A percentile compares a stretch with the other conserved stretches of the same genome.
phyloP scores from a whole-genome alignment of 192 early-diverging fungal species.

The Entomortierella beljakovae region DNA sequence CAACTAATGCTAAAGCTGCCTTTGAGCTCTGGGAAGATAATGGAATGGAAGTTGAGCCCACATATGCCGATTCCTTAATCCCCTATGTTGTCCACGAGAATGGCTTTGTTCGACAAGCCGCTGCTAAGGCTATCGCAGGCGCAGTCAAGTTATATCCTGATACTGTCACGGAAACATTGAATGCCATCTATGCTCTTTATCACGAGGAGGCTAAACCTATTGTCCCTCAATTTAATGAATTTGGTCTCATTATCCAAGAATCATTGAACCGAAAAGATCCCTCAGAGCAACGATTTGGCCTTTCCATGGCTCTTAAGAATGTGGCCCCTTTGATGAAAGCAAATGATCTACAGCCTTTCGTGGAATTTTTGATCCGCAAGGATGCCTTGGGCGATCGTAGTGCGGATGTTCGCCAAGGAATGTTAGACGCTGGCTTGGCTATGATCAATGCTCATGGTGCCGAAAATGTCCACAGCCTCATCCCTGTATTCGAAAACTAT shows the following conservation, averaged over 20 bases:
- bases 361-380: conserved; percentile 82
- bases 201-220: conserved; percentile 73
- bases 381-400: conserved; percentile 88
- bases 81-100: conserved; percentile 63
- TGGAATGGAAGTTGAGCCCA: conserved; percentile 64
- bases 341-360: conserved; percentile 65
- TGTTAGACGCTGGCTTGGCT: conserved; percentile 90
- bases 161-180: conserved; percentile 61
- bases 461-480: conserved; percentile 69
- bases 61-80: conserved; percentile 58
- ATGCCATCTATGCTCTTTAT: conserved; percentile 71
- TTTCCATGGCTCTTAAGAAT: conserved; percentile 79
- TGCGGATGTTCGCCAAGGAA: conserved; percentile 79
- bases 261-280: conserved; percentile 86
- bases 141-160: conserved; percentile 70
- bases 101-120: conserved; percentile 68
- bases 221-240: conserved; percentile 91
- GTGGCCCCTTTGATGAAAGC: conserved; percentile 71
- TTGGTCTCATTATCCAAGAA: conserved; percentile 88
- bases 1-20: conserved; percentile 65
- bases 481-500: conserved; percentile 84
- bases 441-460: conserved; percentile 81
- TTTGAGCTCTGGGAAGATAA: conserved; percentile 74
- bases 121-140: conserved; percentile 71
- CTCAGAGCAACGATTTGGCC: conserved; percentile 83